Percentiles rank a stretch among this genome's conserved stretches.
Evolutionary conservation across 441 rosid species (phyloP).

Genomic region (Mallotus repandus): DNA sequence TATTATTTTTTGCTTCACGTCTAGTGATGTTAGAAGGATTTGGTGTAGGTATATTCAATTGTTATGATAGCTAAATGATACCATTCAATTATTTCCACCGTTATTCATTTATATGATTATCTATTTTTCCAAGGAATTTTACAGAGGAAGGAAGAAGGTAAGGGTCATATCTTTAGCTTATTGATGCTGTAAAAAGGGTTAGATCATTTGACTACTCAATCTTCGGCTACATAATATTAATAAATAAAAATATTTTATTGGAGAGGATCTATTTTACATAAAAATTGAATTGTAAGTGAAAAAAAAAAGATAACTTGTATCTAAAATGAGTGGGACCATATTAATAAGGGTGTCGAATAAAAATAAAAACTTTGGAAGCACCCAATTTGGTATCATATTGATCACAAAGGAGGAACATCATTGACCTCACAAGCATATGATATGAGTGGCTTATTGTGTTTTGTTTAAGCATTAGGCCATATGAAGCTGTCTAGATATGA

Average conservation of each 20-base stretch:
- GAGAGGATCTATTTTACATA: too few species aligned
- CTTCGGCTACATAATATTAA: background rate
- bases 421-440: slow-evolving; percentile 5
- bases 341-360: too few species aligned
- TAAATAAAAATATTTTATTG: background rate
- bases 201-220: too few species aligned
- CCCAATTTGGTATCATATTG: too few species aligned
- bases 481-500: background rate
- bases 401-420: background rate
- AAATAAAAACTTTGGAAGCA: background rate
- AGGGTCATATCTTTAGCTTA: too few species aligned
- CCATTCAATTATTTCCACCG: background rate
- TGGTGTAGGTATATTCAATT: background rate
- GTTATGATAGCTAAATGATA: background rate
- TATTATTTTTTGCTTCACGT: background rate
- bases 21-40: background rate
- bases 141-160: too few species aligned
- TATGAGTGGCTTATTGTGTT: background rate
- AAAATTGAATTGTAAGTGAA: too few species aligned
- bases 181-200: too few species aligned
- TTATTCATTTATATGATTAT: background rate
- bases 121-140: background rate
- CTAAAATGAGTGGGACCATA: background rate
- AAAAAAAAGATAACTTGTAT: background rate
- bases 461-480: background rate